These are phyloP conservation scores for Teratosphaeria pseudoeucalypti DNA, from an alignment of 2,329 filamentous ascomycete species.

Conservation along the genomic window DNA sequence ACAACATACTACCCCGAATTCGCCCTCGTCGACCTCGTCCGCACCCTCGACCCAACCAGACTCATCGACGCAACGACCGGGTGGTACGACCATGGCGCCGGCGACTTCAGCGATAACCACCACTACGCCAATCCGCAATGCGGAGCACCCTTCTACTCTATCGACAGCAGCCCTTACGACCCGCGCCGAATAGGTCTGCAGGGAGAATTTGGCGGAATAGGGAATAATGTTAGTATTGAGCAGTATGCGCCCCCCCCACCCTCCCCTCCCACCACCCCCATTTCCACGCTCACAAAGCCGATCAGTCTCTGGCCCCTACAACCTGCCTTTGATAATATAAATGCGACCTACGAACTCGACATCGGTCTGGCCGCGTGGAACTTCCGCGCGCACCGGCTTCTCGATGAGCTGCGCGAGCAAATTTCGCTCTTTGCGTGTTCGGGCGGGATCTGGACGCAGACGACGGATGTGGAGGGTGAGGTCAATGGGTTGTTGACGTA, in stretches of 20 bases:
- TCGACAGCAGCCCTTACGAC: constrained; percentile 46
- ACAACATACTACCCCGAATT: constrained; percentile 44
- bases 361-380: constrained; percentile 51
- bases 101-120: constrained; percentile 60
- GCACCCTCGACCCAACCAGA: constrained; percentile 50
- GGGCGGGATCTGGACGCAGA: constrained; percentile 63
- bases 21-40: constrained; percentile 45
- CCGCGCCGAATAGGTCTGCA: constrained; percentile 54
- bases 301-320: constrained; percentile 51
- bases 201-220: constrained; percentile 62
- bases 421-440: constrained; percentile 50
- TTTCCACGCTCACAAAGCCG: neutral
- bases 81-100: constrained; percentile 58
- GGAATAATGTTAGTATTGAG: constrained; percentile 52
- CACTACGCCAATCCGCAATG: constrained; percentile 64
- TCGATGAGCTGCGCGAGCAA: constrained; percentile 39
- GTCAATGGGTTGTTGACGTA: constrained; percentile 58
- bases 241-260: constrained; percentile 22
- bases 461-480: constrained; percentile 64
- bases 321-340: constrained; percentile 48
- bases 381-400: constrained; percentile 48
- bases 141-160: constrained; percentile 58
- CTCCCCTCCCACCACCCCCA: neutral
- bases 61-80: constrained; percentile 54
- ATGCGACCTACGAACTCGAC: constrained; percentile 59